Evolutionary conservation across 2,329 filamentous ascomycete genomes (phyloP), one percentile per base, ranked within the genome.

Genomic region (Rhynchosporium graminicola): DNA sequence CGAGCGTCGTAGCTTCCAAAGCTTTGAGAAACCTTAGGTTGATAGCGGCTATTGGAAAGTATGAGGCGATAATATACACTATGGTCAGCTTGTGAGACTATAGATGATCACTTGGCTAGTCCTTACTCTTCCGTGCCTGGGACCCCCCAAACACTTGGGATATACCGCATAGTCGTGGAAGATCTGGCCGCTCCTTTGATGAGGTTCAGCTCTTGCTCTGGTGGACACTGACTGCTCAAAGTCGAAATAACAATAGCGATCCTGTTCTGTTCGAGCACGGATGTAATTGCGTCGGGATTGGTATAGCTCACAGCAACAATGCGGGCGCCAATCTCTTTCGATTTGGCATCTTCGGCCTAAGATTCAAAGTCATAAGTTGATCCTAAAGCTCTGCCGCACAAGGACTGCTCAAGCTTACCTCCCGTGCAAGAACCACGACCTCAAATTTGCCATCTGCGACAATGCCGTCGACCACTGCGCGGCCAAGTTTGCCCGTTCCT

Each of bases 181-280:
- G 70, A 69, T 7, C 26, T 47, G 12, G 59, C 58, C 1, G 67
- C 68, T 2, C 69, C 71, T 28, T 65, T 40, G 58, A 71, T 69
- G 3, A 72, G 66, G 29, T 69, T 70, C 5, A 62, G 9, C 20
- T 72, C n/a, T 7, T 29, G 31, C 31, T 33, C 38, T 47, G 20
- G 31, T 15, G n/a, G 46, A 4, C 8, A 52, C 9, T 31, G 38
- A 42, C 38, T 60, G 2, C 54, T 57, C 8, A 73, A 57, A 26
- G 68, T 56, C 40, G 61, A 69, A 36, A 72, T 69, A 8, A 72
- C 60, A 1, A 71, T 72, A 50, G 70, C 57, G 38, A 72, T 66
- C 7, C 67, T 62, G 31, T 67, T 57, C 0, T 61, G 33, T 47
- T 69, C 60, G 36, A 66, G 62, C n/a, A 61, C 20, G 29, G 52